Evolutionary conservation across 1,284 basidiomycete species (phyloP).

Genomic region (Apiotrichum veenhuisii): DNA sequence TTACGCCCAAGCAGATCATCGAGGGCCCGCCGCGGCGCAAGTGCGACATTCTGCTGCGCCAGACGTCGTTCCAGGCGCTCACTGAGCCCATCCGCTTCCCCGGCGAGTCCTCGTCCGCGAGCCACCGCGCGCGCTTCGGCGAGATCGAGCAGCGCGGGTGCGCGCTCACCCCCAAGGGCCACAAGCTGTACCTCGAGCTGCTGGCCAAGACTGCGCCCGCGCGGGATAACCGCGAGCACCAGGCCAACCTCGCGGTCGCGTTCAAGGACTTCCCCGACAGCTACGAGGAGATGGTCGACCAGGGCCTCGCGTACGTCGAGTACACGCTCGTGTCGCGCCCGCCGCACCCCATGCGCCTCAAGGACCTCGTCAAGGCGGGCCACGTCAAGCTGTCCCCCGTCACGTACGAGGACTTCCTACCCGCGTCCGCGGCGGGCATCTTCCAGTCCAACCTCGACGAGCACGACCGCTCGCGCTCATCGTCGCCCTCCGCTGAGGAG

Average conservation of each 20-base stretch:
- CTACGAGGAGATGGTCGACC: conserved; percentile 28
- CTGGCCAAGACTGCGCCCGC: conserved; percentile 26
- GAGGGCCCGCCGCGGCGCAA: conserved; percentile 46
- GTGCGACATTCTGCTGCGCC: conserved; percentile 49
- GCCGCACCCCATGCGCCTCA: background rate
- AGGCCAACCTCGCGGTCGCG: conserved; percentile 27
- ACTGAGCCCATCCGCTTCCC: conserved; percentile 48
- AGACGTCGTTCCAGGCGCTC: conserved; percentile 51
- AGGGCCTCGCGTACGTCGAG: conserved; percentile 39
- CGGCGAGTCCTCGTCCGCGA: conserved; percentile 21
- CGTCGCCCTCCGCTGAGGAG: conserved; percentile 7
- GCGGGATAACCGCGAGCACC: conserved; percentile 41
- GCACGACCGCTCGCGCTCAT: conserved; percentile 11
- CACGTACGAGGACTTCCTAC: conserved; percentile 52
- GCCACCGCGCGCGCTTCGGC: conserved; percentile 51
- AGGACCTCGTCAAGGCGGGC: conserved; percentile 34
- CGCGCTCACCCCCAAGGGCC: conserved; percentile 48
- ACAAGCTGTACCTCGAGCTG: conserved; percentile 36
- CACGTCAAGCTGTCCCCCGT: conserved; percentile 41
- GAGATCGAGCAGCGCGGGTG: conserved; percentile 52
- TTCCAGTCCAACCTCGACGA: conserved; percentile 49
- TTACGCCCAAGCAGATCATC: conserved; percentile 50
- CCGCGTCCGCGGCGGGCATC: conserved; percentile 51
- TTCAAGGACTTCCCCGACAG: conserved; percentile 39
- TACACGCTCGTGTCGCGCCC: conserved; percentile 20